A percentile compares a stretch with the other conserved stretches of the same genome.
These are phyloP conservation scores for Penicillium sp. DNA, from an alignment of 2,329 filamentous ascomycete species.

Conservation along the genomic window DNA sequence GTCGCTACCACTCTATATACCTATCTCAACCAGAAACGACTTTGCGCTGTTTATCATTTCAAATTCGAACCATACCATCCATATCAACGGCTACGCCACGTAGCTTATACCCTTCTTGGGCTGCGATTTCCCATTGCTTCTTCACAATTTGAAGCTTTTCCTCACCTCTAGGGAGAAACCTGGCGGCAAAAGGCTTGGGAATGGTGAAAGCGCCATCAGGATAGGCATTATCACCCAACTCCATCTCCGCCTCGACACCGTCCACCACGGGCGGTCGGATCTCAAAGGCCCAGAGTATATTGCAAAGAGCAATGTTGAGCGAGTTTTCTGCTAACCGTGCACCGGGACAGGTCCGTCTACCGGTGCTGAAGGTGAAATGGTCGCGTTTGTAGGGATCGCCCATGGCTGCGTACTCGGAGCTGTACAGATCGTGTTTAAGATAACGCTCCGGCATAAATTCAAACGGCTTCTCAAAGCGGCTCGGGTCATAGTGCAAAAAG, in stretches of 20 bases:
- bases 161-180: neutral
- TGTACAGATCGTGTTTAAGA: neutral
- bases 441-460: conserved; percentile 7
- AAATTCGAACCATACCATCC: neutral
- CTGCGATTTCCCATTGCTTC: neutral
- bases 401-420: conserved; percentile 1
- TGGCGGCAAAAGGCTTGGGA: neutral
- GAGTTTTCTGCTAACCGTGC: conserved; percentile 3
- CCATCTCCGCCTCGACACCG: neutral
- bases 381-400: conserved; percentile 2
- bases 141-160: neutral
- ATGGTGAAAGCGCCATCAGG: conserved; percentile 1
- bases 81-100: neutral
- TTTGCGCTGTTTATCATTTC: too few species aligned
- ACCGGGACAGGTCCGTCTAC: conserved; percentile 3
- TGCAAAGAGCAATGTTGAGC: conserved; percentile 2
- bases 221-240: conserved; percentile 1
- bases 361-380: conserved; percentile 6
- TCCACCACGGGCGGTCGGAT: neutral
- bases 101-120: neutral
- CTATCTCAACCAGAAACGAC: too few species aligned
- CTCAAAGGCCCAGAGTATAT: conserved; percentile 7
- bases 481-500: conserved; percentile 4
- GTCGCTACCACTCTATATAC: too few species aligned
- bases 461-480: neutral